Conservation (phyloP, 1,284 basidiomycete species). For the Puccinia hordei region DNA sequence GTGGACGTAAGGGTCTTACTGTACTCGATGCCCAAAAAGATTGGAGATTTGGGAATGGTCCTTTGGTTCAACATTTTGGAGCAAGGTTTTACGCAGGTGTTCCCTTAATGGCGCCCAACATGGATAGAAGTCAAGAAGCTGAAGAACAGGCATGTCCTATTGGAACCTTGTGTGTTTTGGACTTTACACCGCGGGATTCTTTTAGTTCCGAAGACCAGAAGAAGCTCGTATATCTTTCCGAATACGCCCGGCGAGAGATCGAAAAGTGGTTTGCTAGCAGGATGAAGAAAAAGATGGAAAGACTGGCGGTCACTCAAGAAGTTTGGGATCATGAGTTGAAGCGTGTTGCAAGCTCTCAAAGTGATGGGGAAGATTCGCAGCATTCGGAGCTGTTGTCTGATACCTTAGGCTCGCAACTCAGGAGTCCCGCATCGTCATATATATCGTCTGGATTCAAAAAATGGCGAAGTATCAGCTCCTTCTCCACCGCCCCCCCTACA, state of each 20-base stretch:
- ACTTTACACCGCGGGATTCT: slow-evolving; percentile 53
- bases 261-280: slow-evolving; percentile 52
- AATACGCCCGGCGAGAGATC: slow-evolving; percentile 53
- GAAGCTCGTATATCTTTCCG: slow-evolving; percentile 53
- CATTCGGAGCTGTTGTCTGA: not conserved
- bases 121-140: slow-evolving; percentile 40
- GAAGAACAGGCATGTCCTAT: slow-evolving; percentile 52
- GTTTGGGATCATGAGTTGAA: slow-evolving; percentile 14
- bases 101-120: slow-evolving; percentile 48
- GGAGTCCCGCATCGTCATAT: not conserved
- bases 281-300: slow-evolving; percentile 12
- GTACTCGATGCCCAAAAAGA: slow-evolving; percentile 42
- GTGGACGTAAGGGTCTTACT: slow-evolving; percentile 38
- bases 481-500: slow-evolving; percentile 3
- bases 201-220: slow-evolving; percentile 55
- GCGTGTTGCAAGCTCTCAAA: not conserved
- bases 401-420: not conserved
- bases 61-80: slow-evolving; percentile 28
- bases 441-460: not conserved
- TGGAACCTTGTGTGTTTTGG: slow-evolving; percentile 57
- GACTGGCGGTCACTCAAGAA: not conserved
- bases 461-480: slow-evolving; percentile 17
- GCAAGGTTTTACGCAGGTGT: slow-evolving; percentile 50
- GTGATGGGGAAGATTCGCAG: not conserved
- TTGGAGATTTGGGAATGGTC: slow-evolving; percentile 39